Base-by-base conservation (phyloP, 2,329 filamentous ascomycete species). In the Blastomyces parvus region DNA sequence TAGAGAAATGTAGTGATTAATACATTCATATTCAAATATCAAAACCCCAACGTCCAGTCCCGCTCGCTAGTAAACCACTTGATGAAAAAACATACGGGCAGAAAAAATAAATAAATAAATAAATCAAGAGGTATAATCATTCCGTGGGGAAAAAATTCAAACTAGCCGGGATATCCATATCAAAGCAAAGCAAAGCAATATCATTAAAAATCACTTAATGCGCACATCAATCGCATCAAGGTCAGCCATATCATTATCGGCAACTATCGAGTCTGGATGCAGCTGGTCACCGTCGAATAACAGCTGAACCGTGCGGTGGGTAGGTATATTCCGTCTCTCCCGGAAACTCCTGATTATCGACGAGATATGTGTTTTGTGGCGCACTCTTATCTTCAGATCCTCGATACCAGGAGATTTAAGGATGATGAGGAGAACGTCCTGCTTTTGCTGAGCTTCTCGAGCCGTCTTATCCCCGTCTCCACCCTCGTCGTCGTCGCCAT, bases 251-350 rank as follows among this genome's bases (percentile, higher is more conserved):
- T 91, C 90, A 2, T 86, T 82, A 44, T 89, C 85, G 55, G 80
- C 79, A 56, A 94, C 80, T 1, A 81, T 83, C 38, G 78, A 76
- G 1, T 84, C 79, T 22, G 83, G 81, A 17, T 87, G 83, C 36
- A 95, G 77, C 57, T 79, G 77, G 60, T 92, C 90, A 17, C 91
- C 91, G 68, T 96, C 91, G 74, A 91, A 92, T 67, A 82, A 79
- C 13, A 96, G 77, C 46, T 81, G 80, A 2, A 94, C 76, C 0
- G 80, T 74, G 67, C 80, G 82, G 4, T 82, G 80, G 0, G 76
- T 71, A 0, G 77, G 74, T 22, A 92, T 72, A 0, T 78, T 69
- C 38, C 82, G 80, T 67, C 81, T 77, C 46, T 78, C 78, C 60
- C 84, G 82, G 72, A 88, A 93, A 3, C 81, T 83, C 48, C 77